Conservation (phyloP, 768 basidiomycete species). For the Gautieria morchelliformis region DNA sequence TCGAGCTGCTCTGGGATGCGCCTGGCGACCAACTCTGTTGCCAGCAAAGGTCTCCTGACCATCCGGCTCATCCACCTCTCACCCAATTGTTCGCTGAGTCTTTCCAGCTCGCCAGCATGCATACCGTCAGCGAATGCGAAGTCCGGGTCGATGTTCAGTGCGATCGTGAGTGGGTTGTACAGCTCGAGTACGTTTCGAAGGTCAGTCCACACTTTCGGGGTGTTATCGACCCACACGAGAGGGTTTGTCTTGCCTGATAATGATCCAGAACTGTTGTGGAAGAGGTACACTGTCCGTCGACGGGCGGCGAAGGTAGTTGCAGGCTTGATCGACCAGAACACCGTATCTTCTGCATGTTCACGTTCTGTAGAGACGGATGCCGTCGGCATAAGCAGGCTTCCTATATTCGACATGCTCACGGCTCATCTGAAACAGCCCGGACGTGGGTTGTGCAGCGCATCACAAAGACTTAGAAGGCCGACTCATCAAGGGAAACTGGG, state of each 20-base stretch:
- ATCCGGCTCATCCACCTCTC: conserved; percentile 31
- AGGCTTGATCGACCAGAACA: conserved; percentile 43
- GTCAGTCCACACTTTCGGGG: conserved; percentile 37
- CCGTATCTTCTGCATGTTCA: conserved; percentile 46
- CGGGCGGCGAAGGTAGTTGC: conserved; percentile 40
- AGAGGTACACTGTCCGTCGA: conserved; percentile 38
- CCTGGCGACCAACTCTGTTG: conserved; percentile 37
- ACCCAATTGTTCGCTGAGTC: conserved; percentile 29
- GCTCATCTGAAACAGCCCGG: not conserved
- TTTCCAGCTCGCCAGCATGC: conserved; percentile 38
- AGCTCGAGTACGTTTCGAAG: conserved; percentile 27
- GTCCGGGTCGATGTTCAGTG: conserved; percentile 36
- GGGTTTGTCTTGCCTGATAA: conserved; percentile 32
- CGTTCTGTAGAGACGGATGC: conserved; percentile 16
- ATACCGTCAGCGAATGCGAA: conserved; percentile 42
- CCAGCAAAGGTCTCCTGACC: conserved; percentile 36
- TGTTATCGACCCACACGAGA: conserved; percentile 41
- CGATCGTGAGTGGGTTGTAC: conserved; percentile 32
- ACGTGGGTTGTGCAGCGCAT: not conserved
- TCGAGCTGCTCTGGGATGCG: conserved; percentile 31
- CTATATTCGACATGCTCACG: conserved; percentile 7
- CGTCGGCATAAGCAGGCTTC: not conserved
- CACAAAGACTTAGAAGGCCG: not conserved
- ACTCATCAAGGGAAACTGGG: not conserved
- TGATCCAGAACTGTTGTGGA: conserved; percentile 32